A percentile compares a stretch with the other conserved stretches of the same genome.
These are phyloP conservation scores for Fomitopsis schrenkii DNA, from an alignment of 1,284 basidiomycete genomes.

Conservation along the genomic window DNA sequence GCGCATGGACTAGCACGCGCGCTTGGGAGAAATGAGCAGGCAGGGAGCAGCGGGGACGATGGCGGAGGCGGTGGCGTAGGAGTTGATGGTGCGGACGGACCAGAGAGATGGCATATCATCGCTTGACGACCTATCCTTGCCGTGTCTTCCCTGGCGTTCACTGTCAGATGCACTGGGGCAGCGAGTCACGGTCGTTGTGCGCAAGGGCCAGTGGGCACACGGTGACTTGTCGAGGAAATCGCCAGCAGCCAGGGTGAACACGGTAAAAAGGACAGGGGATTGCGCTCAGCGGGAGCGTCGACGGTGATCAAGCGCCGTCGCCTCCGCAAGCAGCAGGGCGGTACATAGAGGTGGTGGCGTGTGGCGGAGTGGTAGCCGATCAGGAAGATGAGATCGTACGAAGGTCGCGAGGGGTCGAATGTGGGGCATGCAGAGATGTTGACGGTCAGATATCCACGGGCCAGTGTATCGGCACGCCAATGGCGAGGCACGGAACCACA, in stretches of 20 bases:
- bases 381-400: conserved; percentile 3
- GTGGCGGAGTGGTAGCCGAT: conserved; percentile 9
- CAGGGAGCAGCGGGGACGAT: conserved; percentile 15
- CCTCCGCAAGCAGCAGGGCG: conserved; percentile 8
- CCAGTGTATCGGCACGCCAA: conserved; percentile 64
- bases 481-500: conserved; percentile 68
- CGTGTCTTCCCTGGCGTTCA: conserved; percentile 22
- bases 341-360: conserved; percentile 14
- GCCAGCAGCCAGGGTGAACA: conserved; percentile 16
- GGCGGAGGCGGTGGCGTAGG: conserved; percentile 13
- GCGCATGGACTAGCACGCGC: conserved; percentile 26
- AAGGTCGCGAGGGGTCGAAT: conserved; percentile 10
- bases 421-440: conserved; percentile 12
- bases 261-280: conserved; percentile 7
- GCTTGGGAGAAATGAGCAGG: conserved; percentile 17
- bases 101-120: conserved; percentile 12
- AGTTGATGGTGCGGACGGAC: conserved; percentile 11
- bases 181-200: conserved; percentile 8
- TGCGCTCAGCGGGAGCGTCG: conserved; percentile 10
- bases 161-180: conserved; percentile 12
- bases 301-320: conserved; percentile 29
- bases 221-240: conserved; percentile 11
- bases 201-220: conserved; percentile 15
- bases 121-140: conserved; percentile 14
- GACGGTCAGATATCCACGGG: conserved; percentile 30